phyloP scores from a whole-genome alignment of 345 rosid species.

The Gossypium longicalyx region DNA sequence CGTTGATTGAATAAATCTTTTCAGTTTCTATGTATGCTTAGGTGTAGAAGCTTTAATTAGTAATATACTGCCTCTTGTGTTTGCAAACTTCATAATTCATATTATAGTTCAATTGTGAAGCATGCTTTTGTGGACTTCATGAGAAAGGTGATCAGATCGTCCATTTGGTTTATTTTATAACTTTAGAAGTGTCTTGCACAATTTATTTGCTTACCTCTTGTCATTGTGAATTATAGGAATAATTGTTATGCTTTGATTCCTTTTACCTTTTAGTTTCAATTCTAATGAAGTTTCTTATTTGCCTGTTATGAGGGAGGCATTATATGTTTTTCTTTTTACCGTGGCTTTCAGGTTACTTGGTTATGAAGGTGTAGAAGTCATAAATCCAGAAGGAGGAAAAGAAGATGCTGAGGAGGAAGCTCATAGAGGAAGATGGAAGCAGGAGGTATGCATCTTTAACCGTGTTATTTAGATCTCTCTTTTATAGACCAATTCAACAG shows the following conservation, averaged over 20 bases:
- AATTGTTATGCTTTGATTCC: neutral
- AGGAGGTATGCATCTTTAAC: conserved; percentile 44
- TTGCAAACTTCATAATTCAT: neutral
- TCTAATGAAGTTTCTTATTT: neutral
- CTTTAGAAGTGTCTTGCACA: neutral
- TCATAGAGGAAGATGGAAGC: conserved; percentile 84
- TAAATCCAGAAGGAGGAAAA: conserved; percentile 91
- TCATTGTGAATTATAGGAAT: conserved; percentile 3
- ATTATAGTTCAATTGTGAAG: neutral
- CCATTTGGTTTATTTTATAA: neutral
- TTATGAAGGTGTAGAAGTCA: conserved; percentile 84
- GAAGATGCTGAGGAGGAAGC: conserved; percentile 97
- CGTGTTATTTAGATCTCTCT: neutral
- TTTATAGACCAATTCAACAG: neutral
- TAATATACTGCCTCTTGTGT: neutral
- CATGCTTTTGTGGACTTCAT: neutral
- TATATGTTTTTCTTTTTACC: neutral
- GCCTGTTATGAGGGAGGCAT: neutral
- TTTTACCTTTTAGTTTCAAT: neutral
- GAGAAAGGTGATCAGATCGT: neutral
- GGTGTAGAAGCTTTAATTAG: neutral
- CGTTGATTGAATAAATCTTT: neutral
- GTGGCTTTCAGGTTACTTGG: conserved; percentile 39
- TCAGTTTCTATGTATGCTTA: neutral
- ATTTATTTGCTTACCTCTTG: neutral